A percentile compares a stretch with the other conserved stretches of the same genome.
These are phyloP conservation scores for Chloropicon primus DNA, from an alignment of 139 green algal species.

Conservation along the genomic window DNA sequence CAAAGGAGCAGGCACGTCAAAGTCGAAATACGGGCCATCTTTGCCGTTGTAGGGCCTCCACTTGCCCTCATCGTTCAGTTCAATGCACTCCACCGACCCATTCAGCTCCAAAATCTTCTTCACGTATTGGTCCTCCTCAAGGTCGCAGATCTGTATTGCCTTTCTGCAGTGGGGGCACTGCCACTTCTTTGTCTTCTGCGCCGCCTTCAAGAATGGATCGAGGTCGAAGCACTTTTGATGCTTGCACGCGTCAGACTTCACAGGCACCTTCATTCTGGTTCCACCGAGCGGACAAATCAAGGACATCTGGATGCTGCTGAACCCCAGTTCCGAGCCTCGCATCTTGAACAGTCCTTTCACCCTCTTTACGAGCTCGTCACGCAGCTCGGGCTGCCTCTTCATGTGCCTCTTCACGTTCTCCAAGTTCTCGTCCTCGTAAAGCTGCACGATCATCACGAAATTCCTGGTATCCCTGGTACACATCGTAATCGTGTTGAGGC, in stretches of 20 bases:
- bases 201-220: constrained; percentile 56
- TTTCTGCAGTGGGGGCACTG: constrained; percentile 58
- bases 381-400: not conserved
- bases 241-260: not conserved
- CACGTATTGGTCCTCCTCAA: constrained; percentile 29
- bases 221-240: constrained; percentile 52
- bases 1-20: not conserved
- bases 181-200: constrained; percentile 65
- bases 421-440: not conserved
- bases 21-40: not conserved
- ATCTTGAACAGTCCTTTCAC: not conserved
- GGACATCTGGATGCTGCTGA: not conserved
- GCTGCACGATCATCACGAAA: not conserved
- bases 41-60: not conserved
- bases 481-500: not conserved
- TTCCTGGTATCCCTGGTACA: not conserved
- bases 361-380: not conserved
- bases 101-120: not conserved
- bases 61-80: not conserved
- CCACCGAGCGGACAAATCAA: not conserved
- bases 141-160: constrained; percentile 32
- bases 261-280: not conserved
- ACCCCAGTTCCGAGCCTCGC: not conserved
- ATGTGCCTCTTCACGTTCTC: not conserved
- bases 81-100: not conserved